Evolutionary conservation across 352 stramenopile species (phyloP).

Genomic region (Nothophytophthora sp.): DNA sequence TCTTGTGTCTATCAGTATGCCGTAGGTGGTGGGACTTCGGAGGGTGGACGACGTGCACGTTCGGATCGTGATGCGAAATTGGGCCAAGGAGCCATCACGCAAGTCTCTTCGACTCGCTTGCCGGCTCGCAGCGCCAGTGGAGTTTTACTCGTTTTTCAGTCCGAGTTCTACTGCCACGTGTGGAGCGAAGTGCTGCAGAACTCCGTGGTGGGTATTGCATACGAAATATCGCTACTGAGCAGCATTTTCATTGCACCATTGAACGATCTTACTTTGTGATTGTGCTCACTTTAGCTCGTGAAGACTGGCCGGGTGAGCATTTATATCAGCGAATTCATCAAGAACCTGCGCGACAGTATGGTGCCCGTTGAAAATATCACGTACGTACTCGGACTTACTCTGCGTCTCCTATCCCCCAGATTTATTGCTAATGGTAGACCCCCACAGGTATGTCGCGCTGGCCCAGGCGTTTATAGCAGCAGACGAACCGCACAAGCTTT

Average conservation of each 20-base stretch:
- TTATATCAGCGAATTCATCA: constrained; percentile 71
- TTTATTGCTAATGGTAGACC: constrained; percentile 6
- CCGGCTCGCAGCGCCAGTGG: constrained; percentile 41
- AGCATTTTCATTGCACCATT: neutral
- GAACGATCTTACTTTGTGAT: neutral
- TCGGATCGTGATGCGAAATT: constrained; percentile 2
- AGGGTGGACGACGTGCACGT: neutral
- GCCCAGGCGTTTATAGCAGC: constrained; percentile 52
- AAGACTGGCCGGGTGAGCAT: constrained; percentile 40
- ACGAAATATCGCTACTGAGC: neutral
- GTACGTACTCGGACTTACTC: constrained; percentile 28
- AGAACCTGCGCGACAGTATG: constrained; percentile 45
- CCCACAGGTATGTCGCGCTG: constrained; percentile 50
- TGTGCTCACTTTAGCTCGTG: constrained; percentile 32
- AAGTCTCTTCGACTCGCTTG: neutral
- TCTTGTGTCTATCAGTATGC: constrained; percentile 12
- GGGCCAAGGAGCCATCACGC: neutral
- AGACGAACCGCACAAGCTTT: constrained; percentile 49
- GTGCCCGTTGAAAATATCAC: constrained; percentile 65
- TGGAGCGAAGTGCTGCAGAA: constrained; percentile 52
- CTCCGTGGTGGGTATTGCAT: constrained; percentile 35
- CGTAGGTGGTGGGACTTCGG: constrained; percentile 1
- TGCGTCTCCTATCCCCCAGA: neutral
- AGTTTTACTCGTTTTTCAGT: constrained; percentile 49
- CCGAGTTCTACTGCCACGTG: constrained; percentile 59